These are phyloP conservation scores for Zanthoxylum bungeanum DNA, from an alignment of 345 rosid species.

Conservation along the genomic window DNA sequence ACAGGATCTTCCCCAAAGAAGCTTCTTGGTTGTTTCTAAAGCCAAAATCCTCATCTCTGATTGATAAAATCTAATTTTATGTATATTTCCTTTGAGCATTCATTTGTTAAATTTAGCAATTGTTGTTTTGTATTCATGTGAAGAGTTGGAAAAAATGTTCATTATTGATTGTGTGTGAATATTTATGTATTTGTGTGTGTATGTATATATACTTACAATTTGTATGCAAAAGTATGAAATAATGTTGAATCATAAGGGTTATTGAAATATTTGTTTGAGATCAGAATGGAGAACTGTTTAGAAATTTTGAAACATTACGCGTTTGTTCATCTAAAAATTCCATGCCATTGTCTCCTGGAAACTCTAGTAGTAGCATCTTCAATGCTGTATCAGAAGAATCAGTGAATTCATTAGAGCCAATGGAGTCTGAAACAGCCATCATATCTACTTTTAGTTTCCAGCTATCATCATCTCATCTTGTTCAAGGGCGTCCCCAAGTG, in stretches of 20 bases:
- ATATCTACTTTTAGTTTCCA: slow-evolving; percentile 10
- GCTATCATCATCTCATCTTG: slow-evolving; percentile 19
- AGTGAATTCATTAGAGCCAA: slow-evolving; percentile 22
- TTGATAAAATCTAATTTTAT: slow-evolving; percentile 1
- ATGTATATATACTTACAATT: slow-evolving; percentile 22
- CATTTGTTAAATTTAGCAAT: slow-evolving; percentile 23
- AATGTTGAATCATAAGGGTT: background rate
- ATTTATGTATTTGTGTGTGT: slow-evolving; percentile 18
- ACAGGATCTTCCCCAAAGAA: slow-evolving; percentile 74
- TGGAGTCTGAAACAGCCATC: slow-evolving; percentile 23
- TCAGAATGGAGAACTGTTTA: too few relatives aligned
- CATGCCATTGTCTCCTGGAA: slow-evolving; percentile 19
- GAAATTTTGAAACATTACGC: slow-evolving; percentile 15
- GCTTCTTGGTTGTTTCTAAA: slow-evolving; percentile 48
- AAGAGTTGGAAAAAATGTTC: slow-evolving; percentile 6
- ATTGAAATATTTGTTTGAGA: background rate
- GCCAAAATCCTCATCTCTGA: slow-evolving; percentile 1
- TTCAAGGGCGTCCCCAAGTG: too few relatives aligned
- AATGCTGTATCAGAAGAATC: slow-evolving; percentile 29
- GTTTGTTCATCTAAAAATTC: slow-evolving; percentile 24
- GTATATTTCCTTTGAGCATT: slow-evolving; percentile 21
- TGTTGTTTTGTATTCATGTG: slow-evolving; percentile 21
- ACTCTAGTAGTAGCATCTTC: slow-evolving; percentile 25
- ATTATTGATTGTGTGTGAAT: slow-evolving; percentile 11
- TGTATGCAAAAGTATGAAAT: slow-evolving; percentile 18